Base-by-base conservation (phyloP, 2,329 filamentous ascomycete species). In the Sporothrix curviconia region DNA sequence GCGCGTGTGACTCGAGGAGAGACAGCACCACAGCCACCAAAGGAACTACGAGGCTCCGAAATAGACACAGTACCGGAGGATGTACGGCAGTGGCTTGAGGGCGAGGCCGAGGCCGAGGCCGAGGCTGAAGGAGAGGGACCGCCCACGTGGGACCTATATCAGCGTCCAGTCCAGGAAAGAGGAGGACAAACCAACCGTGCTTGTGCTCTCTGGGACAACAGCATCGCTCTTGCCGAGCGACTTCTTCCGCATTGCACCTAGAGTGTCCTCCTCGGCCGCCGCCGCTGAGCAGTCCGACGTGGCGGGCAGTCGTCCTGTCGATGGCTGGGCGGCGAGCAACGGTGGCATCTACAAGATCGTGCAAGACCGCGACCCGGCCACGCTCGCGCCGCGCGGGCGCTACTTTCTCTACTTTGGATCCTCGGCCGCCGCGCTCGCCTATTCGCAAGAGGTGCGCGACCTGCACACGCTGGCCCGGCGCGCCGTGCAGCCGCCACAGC, bases 381-480 rank as follows among this genome's bases (percentile, higher is more conserved):
- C 85, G 9, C 77, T 89, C 51, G 80, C 82, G 58, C 80, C 83
- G 4, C 70, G 80, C 1, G 84, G 82, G 59, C 78, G 78, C 64
- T 92, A 91, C 72, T 85, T 81, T 70, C 72, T 92, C 56, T 75
- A 89, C 56, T 92, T 92, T 74, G 75, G 79, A 60, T 79, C 75
- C 22, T 66, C 73, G 17, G 71, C 75, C n/a, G 80, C 83, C 12
- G 87, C 87, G 0, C 68, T 73, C 7, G 75, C 80, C 40, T 92
- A 89, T 69, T 77, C 80, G 55, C 73, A 76, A 24, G 79, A 83
- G 59, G 76, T 78, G 0, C 66, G 69, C 8, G 72, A 78, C 6
- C 70, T 87, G 15, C 79, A 82, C 46, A 25, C 37, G 37, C 71
- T 67, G 64, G 65, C 55, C 49, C 56, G 53, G 62, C 61, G 42